Base-by-base conservation (phyloP, 805 yeast genomes). In the Tetrapisispora fleetii region DNA sequence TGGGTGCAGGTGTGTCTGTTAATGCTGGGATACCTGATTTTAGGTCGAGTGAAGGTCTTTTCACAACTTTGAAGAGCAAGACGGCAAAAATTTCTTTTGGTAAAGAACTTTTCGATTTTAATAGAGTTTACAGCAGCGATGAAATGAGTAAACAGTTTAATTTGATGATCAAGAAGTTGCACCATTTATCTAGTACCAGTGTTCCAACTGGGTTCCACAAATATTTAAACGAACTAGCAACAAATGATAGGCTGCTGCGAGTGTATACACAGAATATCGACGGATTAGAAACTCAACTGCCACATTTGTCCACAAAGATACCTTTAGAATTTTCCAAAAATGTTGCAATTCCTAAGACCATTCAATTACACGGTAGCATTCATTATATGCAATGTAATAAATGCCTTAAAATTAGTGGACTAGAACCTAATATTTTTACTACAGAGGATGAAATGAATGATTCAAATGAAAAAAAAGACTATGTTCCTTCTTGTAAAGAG, bases 1-100 rank as follows among this genome's bases (percentile, higher is more conserved):
- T 90, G 1, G 97, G 97, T 11, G 97, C 97, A 17, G 96, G 96
- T 2, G 78, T 86, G 18, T 86, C 95, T 13, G 93, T 90, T 47
- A 83, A 85, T 28, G 87, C 95, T 1, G 96, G 96, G 4, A 89
- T 88, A 37, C 96, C 96, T 3, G 93, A 84, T 58, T 84, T 88
- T 60, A 69, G 96, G 60, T 84, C 95, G 8, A 77, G 87, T 1
- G 70, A 80, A 51, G 95, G 95, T 1, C 72, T 89, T 43, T 86
- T 89, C 60, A 76, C 78, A 48, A 77, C 78, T 14, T 63, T 79
- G 37, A 68, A 70, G 39, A 59, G 66, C 2, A 61, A 77, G 55
- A 17, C 36, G 17, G 13, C 17, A 17, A 60, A 73, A 13, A 62
- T 70, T 3, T 52, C 64, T 0, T 61, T 61, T 51, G 88, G 88